Evolutionary conservation across 441 rosid species (phyloP).

Genomic region (Gossypium lobatum): DNA sequence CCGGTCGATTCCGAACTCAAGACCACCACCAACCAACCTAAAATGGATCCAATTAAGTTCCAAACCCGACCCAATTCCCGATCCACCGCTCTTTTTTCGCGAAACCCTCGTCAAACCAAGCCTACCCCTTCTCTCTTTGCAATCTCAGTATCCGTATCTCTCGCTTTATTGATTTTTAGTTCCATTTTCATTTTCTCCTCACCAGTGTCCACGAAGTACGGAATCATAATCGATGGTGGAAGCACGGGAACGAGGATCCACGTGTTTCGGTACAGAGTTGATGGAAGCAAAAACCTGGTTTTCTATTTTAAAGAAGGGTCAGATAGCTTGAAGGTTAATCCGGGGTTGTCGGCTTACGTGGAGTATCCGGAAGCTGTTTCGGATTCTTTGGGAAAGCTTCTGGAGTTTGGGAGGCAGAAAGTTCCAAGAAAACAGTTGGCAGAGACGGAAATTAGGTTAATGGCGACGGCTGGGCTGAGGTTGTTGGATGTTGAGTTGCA

Average conservation of each 20-base stretch:
- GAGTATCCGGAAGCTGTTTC: constrained; percentile 50
- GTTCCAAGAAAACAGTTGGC: constrained; percentile 49
- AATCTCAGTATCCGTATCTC: constrained; percentile 11
- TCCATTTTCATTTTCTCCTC: constrained; percentile 24
- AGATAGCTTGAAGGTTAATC: constrained; percentile 54
- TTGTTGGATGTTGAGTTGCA: not conserved
- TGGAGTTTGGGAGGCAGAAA: constrained; percentile 53
- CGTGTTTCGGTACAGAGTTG: constrained; percentile 41
- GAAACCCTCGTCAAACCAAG: constrained; percentile 28
- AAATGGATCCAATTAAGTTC: constrained; percentile 3
- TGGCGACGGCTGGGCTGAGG: constrained; percentile 76
- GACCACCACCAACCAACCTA: not conserved
- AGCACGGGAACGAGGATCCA: constrained; percentile 86
- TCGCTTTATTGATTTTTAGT: constrained; percentile 25
- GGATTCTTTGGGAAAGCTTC: constrained; percentile 45
- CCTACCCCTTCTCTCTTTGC: constrained; percentile 22
- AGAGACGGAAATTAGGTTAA: constrained; percentile 62
- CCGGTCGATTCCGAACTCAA: not conserved
- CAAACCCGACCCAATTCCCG: not conserved
- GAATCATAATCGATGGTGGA: constrained; percentile 76
- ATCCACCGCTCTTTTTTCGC: not conserved
- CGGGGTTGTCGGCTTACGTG: constrained; percentile 65
- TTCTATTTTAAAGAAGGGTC: constrained; percentile 43
- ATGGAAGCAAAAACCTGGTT: constrained; percentile 25
- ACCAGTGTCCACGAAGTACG: constrained; percentile 21